Base-by-base conservation (phyloP, 257 asterid genomes). In the Solanum pinnatisectum region DNA sequence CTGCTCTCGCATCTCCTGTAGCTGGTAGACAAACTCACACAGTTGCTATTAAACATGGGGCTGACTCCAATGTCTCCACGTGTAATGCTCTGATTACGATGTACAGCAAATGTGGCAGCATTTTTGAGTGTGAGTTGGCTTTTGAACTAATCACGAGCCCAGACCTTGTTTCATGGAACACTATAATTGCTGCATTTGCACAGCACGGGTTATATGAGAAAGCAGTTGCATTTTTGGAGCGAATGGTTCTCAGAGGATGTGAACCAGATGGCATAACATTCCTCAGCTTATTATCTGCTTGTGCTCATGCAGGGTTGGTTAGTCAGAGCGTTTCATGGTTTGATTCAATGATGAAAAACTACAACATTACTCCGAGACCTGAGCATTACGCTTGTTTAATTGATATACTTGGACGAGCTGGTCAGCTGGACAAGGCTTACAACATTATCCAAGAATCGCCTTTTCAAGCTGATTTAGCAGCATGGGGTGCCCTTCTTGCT, bases 401-500 rank as follows among this genome's bases (percentile, higher is more conserved):
- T 42, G 86, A 86, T 67, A 44, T 85, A 46, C 86, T 88, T 37
- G 90, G 90, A 40, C 90, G 90, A 65, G 88, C 88, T 3, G 90
- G 88, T 23, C 82, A 39, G 42, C 82, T 88, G 8, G 88, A 86
- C 71, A 86, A 78, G 81, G 88, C 87, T 86, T 88, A 85, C 32
- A 18, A 67, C 67, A 65, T 88, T 7, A 85, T 85, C 87, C 86
- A 78, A 78, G 84, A 46, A 30, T 85, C 86, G 84, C 86, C 88
- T 23, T 86, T 86, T 42, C 32, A 88, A 70, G 88, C 88, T 42
- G 88, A 88, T 84, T 79, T 84, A 36, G 76, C 78, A 5, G 87
- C 87, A 65, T 88, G 90, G 90, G 90, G 90, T 79, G 90, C 88
- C 33, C 83, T 88, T 74, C 88, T 88, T 65, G 82, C 88, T 37